Evolutionary conservation across 2,329 filamentous ascomycete genomes (phyloP), one percentile per base, ranked within the genome.

Genomic region (Ophiostoma himal-ulmi): DNA sequence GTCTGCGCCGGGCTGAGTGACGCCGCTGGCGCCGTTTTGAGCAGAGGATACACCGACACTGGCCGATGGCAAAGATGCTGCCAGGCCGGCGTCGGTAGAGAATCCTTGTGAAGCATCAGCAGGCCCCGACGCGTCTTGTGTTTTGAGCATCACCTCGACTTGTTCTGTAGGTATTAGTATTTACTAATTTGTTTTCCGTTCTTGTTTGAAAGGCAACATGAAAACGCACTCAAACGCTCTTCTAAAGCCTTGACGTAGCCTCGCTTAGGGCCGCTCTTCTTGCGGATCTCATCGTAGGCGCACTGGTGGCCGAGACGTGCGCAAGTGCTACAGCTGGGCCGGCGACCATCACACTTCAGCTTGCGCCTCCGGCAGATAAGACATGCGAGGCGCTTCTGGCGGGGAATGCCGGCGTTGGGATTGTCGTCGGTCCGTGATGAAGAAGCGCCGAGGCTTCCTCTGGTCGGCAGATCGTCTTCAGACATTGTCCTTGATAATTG

Each of bases 161-260:
- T 97, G 94, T 79, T 94, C 93, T 96, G 34, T 14, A 5, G 2
- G 39, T 13, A 39, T 67, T 34, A 67, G 65, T 10, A 10, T 37
- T n/a, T 3, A 17, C 22, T 57, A 13, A 57, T 11, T 13, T 30
- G 8, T 34, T 8, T 5, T 62, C 41, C 5, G 13, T 2, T 39
- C 11, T 13, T n/a, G 22, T 14, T 14, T 17, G n/a, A 1, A 36
- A 2, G 20, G 8, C 44, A 20, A 48, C 44, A 8, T 17, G 8
- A 8, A n/a, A 8, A 82, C 91, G 82, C 84, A 96, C 93, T 94
- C 77, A 99, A 82, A 78, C 95, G 88, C 78, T 96, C 94, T 80
- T 98, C 95, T 75, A 98, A 81, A 72, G 93, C 90, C 83, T 97
- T 97, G 73, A 97, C 94, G 78, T 97, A 97, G 75, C 94, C 94